Evolutionary conservation across 352 stramenopile genomes (phyloP).

Genomic region (Pythium phragmiticola): DNA sequence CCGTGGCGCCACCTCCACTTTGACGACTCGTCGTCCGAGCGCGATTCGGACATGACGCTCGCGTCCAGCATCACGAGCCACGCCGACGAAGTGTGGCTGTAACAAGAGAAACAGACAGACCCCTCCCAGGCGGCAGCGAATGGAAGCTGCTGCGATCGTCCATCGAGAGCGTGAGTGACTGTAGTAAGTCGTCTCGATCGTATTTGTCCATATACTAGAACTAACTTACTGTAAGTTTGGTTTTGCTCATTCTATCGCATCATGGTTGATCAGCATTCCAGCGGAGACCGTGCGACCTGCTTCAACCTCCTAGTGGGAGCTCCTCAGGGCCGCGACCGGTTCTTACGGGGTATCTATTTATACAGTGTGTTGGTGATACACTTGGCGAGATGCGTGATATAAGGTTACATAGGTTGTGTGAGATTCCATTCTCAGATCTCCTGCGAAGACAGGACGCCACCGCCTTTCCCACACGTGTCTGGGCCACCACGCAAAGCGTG

Average conservation of each 20-base stretch:
- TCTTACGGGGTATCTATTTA: neutral
- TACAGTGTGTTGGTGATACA: neutral
- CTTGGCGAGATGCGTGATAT: neutral
- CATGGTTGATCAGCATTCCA: too few relatives aligned
- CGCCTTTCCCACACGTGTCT: too few relatives aligned
- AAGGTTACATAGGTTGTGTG: neutral
- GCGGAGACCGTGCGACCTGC: too few relatives aligned
- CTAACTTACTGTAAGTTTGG: too few relatives aligned
- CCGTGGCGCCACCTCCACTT: constrained; percentile 52
- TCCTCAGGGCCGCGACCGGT: neutral
- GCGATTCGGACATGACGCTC: constrained; percentile 56
- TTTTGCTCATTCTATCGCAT: too few relatives aligned
- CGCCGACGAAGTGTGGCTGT: constrained; percentile 57
- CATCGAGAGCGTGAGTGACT: neutral
- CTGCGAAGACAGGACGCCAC: neutral
- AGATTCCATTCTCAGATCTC: constrained; percentile 9
- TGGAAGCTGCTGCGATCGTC: neutral
- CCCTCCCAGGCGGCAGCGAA: constrained; percentile 1
- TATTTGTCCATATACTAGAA: too few relatives aligned
- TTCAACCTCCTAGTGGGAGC: too few relatives aligned
- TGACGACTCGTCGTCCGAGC: constrained; percentile 46
- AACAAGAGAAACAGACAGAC: constrained; percentile 7
- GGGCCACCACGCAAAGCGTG: neutral
- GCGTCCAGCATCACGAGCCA: constrained; percentile 51
- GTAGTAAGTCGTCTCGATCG: neutral